Evolutionary conservation across 176 grass and related monocot species (phyloP).

Genomic region (Oryza meridionalis): DNA sequence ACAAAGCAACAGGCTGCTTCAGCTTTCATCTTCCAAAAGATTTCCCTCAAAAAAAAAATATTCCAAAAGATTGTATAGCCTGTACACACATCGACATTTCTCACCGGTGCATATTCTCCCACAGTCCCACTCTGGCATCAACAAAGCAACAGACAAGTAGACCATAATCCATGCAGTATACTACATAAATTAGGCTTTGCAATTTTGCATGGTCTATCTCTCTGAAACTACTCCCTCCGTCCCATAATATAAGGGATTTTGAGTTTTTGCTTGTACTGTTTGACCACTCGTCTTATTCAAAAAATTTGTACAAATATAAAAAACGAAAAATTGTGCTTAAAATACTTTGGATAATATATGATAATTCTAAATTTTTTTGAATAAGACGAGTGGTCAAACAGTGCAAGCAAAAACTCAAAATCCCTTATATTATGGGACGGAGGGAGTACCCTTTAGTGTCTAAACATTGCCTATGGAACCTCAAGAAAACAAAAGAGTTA

Average conservation of each 20-base stretch:
- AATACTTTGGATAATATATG: too few species aligned
- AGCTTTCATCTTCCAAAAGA: constrained; percentile 13
- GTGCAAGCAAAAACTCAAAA: too few species aligned
- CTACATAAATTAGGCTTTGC: constrained; percentile 11
- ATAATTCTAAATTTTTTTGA: too few species aligned
- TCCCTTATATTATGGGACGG: too few species aligned
- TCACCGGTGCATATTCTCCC: background rate
- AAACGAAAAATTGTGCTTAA: too few species aligned
- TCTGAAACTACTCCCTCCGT: background rate
- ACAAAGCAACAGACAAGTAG: constrained; percentile 9
- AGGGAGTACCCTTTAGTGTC: background rate
- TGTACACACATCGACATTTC: background rate
- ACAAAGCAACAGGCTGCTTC: constrained; percentile 28
- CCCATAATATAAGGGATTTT: too few species aligned
- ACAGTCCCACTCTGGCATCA: background rate
- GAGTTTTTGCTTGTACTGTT: too few species aligned
- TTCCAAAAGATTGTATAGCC: background rate
- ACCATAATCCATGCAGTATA: background rate
- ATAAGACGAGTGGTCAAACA: too few species aligned
- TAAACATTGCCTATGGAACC: constrained; percentile 8
- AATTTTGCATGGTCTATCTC: background rate
- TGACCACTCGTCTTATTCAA: too few species aligned
- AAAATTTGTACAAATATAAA: too few species aligned
- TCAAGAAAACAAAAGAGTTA: background rate
- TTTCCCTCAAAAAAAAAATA: too few species aligned